These are phyloP conservation scores for Kwoniella dendrophila DNA, from an alignment of 768 basidiomycete species.

Conservation along the genomic window DNA sequence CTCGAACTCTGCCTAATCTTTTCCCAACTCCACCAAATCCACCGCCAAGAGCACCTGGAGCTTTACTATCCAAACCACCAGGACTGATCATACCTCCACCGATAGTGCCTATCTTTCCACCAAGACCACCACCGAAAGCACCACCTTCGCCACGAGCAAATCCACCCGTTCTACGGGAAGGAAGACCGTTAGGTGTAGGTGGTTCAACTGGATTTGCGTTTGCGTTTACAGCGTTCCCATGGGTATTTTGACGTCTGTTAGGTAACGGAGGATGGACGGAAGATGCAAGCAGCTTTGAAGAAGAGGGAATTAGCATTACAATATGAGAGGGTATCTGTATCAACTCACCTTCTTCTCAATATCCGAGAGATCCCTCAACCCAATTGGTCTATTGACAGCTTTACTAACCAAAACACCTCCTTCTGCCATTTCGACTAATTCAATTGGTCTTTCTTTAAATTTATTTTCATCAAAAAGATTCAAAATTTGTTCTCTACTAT, in stretches of 20 bases:
- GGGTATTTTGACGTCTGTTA: constrained; percentile 63
- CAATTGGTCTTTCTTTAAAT: constrained; percentile 67
- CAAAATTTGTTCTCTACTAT: constrained; percentile 50
- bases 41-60: constrained; percentile 41
- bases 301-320: constrained; percentile 1
- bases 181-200: constrained; percentile 16
- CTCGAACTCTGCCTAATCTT: constrained; percentile 30
- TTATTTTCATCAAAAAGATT: constrained; percentile 61
- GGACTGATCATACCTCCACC: constrained; percentile 32
- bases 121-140: constrained; percentile 42
- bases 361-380: constrained; percentile 76
- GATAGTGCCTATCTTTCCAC: constrained; percentile 37
- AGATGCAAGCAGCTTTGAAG: constrained; percentile 74
- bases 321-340: background rate
- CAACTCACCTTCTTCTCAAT: constrained; percentile 80
- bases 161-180: constrained; percentile 40
- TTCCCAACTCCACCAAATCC: constrained; percentile 47
- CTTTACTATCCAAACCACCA: constrained; percentile 26
- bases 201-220: constrained; percentile 18
- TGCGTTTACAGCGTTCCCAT: constrained; percentile 13
- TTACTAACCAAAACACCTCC: constrained; percentile 61
- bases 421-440: constrained; percentile 66
- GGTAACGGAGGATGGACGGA: constrained; percentile 84
- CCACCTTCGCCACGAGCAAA: constrained; percentile 55
- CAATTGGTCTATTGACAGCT: constrained; percentile 69